Evolutionary conservation across 2,329 filamentous ascomycete genomes (phyloP).

Genomic region (Ploettnerulaceae sp.): DNA sequence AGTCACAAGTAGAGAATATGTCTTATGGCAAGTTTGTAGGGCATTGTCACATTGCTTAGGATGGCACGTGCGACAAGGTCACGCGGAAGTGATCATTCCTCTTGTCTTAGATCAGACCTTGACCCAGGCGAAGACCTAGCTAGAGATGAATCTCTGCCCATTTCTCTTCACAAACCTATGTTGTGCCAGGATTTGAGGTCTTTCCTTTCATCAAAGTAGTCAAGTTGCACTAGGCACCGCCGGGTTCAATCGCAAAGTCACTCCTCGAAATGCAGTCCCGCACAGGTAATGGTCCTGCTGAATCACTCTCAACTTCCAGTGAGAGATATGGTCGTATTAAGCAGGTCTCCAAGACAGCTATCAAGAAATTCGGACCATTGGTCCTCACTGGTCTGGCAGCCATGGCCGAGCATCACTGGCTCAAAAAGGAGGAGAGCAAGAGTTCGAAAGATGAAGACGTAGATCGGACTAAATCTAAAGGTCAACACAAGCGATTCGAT

Average conservation of each 20-base stretch:
- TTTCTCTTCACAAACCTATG: too few relatives aligned
- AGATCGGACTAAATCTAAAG: background rate
- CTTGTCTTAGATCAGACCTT: background rate
- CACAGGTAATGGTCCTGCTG: too few relatives aligned
- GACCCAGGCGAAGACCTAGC: background rate
- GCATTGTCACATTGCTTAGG: too few relatives aligned
- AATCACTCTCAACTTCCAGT: background rate
- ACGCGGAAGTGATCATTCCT: background rate
- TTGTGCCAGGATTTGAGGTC: background rate
- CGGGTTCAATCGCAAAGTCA: background rate
- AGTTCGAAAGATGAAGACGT: background rate
- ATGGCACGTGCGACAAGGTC: background rate
- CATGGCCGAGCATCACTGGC: conserved; percentile 18
- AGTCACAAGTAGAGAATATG: too few relatives aligned
- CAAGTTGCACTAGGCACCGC: background rate
- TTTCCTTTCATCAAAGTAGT: background rate
- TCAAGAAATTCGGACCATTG: conserved; percentile 21
- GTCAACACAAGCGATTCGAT: background rate
- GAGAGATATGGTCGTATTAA: background rate
- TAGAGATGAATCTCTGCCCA: background rate
- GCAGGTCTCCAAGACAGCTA: background rate
- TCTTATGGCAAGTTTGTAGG: too few relatives aligned
- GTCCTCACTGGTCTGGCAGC: conserved; percentile 17
- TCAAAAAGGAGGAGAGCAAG: conserved; percentile 12
- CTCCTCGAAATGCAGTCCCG: background rate